Evolutionary conservation across 805 yeast genomes (phyloP), one percentile per base, ranked within the genome.

Genomic region (Wickerhamomyces chambardii): DNA sequence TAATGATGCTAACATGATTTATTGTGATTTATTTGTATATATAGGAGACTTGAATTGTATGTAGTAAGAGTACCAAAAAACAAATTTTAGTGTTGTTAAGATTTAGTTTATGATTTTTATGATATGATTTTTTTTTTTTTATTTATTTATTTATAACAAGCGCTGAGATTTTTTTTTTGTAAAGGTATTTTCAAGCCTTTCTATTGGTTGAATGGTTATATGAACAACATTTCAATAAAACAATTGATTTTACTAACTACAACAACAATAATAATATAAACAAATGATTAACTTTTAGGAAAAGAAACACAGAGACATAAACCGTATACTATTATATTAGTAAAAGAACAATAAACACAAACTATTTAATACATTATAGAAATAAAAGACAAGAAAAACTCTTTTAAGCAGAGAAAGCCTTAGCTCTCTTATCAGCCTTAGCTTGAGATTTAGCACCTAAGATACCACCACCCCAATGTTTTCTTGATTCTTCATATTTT

Each of bases 401-500:
- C 21, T 14, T 29, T 48, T 55, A 55, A 47, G 55, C 54, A 36
- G 40, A 48, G 53, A 70, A 51, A 54, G 70, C 68, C 69, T 71
- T 78, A 50, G 77, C 80, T 61, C 66, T 78, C 80, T 84, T 85
- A 56, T 76, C 89, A 48, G 66, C 63, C 75, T 82, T 85, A 61
- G 79, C 92, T 59, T 75, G 76, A 60, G 97, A 86, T 77, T 90
- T 92, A 56, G 83, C 72, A 68, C 97, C 96, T 78, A 92, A 73
- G 68, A 86, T 63, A 78, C 98, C 98, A 78, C 98, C 98, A 78
- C 97, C 97, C 98, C 98, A 90, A 82, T 86, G 95, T 74, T 85
- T 87, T 79, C 94, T 90, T 64, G 75, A 61, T 56, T 92, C 97
- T 62, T 90, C 97, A 83, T 81, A 85, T 72, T 86, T 85, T 64